Base-by-base conservation (phyloP, 306 rosid genomes). In the Casuarina glauca region DNA sequence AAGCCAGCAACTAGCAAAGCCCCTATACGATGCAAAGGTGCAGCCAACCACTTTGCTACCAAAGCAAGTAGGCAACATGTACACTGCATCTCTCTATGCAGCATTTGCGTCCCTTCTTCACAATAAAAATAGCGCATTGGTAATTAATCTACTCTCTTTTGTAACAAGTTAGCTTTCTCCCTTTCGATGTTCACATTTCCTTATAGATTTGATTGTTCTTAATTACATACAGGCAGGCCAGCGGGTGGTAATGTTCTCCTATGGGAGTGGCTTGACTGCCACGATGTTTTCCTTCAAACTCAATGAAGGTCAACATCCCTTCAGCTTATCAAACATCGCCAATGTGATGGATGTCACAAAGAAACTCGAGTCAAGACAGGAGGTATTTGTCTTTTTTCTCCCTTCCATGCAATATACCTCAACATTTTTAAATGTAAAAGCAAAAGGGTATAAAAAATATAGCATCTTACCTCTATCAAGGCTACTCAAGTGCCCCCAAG, bases 61-160 rank as follows among this genome's bases (percentile, higher is more conserved):
- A 60, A 96, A 96, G 88, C 94, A 90, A 93, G 91, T 93, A 20
- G 99, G 99, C 76, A 96, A 96, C 88, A 93, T 96, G 98, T 96
- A 96, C 86, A 96, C 99, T 38, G 99, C 99, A n/a, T 96, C 99
- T 76, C 85, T 96, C 64, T 96, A 96, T 78, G 99, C 99, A 41
- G 99, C 99, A 78, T 93, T 93, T 82, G 96, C 85, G 39, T 93
- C 99, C 69, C 96, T 96, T 55, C 79, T 96, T 66, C 99, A 96
- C 85, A 90, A 90, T 81, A 93, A 91, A 72, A 79, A 87, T 41
- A 89, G 74, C 73, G 42, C 92, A 80, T 73, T 96, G 99, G 99
- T 96, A 79, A 75, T 79, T 5, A 68, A 44, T 19, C 78, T 76
- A 44, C 77, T 60, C 73, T 49, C 55, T 38, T 2, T n/a, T 44